phyloP scores from a whole-genome alignment of 2,329 filamentous ascomycete species.

The Ophiostoma sp. region DNA sequence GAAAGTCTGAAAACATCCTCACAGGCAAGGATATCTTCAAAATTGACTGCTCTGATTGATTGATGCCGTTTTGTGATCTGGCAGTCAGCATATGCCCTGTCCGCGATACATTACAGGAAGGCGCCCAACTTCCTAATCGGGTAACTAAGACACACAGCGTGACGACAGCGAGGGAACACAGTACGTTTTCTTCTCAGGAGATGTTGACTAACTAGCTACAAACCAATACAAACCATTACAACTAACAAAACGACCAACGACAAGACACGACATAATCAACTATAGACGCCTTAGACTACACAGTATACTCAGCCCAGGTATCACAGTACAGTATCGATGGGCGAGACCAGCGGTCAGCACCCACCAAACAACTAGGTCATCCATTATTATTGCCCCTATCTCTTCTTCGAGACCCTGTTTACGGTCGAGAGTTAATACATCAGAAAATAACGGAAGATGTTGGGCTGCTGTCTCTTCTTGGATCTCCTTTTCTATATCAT shows the following conservation, averaged over 20 bases:
- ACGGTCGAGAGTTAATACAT: no score
- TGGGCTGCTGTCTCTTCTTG: not conserved
- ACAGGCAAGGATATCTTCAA: not conserved
- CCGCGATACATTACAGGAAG: not conserved
- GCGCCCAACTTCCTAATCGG: conserved; percentile 14
- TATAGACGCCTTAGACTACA: not conserved
- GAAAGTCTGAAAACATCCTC: not conserved
- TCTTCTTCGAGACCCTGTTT: not conserved
- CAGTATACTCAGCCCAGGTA: conserved; percentile 10
- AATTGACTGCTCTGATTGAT: not conserved
- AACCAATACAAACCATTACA: not conserved
- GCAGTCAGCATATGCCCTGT: conserved; percentile 1
- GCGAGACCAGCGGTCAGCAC: conserved; percentile 10
- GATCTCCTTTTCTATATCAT: not conserved
- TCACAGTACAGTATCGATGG: conserved; percentile 1
- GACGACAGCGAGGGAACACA: not conserved
- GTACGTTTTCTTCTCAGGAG: not conserved
- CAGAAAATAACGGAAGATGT: not conserved
- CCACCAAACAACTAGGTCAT: not conserved
- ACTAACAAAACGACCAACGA: not conserved
- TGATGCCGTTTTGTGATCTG: not conserved
- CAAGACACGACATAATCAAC: not conserved
- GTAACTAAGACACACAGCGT: not conserved
- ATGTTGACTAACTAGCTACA: not conserved
- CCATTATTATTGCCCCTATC: not conserved